A percentile compares a stretch with the other conserved stretches of the same genome.
Conservation (phyloP, 306 rosid species). For the Gleditsia sinensis region DNA sequence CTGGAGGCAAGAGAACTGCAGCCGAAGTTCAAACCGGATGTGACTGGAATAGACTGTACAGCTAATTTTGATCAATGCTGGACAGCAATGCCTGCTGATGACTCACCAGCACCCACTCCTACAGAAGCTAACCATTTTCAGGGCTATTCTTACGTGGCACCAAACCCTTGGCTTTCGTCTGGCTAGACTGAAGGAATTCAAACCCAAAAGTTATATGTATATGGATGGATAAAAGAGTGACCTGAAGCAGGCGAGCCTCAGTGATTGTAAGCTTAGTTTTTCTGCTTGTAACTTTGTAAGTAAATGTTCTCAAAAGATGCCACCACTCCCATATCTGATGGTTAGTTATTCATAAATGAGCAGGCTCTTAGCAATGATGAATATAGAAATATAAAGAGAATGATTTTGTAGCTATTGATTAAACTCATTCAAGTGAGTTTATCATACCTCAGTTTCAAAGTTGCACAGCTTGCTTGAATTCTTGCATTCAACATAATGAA, state of each 20-base stretch:
- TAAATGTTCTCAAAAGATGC: conserved; percentile 21
- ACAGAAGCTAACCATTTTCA: conserved; percentile 83
- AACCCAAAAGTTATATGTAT: conserved; percentile 1
- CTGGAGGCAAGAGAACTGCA: conserved; percentile 81
- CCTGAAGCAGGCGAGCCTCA: conserved; percentile 21
- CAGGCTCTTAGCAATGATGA: conserved; percentile 13
- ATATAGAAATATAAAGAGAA: conserved; percentile 5
- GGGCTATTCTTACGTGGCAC: conserved; percentile 83
- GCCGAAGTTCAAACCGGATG: conserved; percentile 90
- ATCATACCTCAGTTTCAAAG: not conserved
- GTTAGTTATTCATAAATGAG: not conserved
- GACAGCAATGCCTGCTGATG: conserved; percentile 85
- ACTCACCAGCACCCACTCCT: conserved; percentile 94
- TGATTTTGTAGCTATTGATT: conserved; percentile 10
- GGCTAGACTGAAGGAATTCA: conserved; percentile 35
- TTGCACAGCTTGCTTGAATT: conserved; percentile 21
- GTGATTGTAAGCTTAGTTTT: conserved; percentile 26
- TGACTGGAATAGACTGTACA: conserved; percentile 77
- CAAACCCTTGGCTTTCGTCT: conserved; percentile 90
- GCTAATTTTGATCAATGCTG: conserved; percentile 91
- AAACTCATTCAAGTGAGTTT: conserved; percentile 14
- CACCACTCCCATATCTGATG: not conserved
- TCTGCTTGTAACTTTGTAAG: conserved; percentile 29
- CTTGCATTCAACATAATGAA: conserved; percentile 7
- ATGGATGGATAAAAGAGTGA: conserved; percentile 17